phyloP scores from a whole-genome alignment of 495 filamentous ascomycete genomes.

The Neurospora intermedia region DNA sequence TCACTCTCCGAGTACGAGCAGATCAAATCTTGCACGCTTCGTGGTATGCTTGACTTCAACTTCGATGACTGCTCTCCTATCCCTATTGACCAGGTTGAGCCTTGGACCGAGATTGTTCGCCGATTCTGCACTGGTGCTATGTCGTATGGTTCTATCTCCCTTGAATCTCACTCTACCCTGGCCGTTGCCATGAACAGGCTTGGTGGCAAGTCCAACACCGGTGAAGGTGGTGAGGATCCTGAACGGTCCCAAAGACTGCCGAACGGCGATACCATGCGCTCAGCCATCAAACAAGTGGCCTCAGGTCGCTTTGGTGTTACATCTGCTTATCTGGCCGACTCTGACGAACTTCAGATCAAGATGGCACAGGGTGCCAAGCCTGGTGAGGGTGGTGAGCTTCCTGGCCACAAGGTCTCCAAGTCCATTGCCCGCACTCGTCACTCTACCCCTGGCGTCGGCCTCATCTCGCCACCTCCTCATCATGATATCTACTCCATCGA shows the following conservation, averaged over 20 bases:
- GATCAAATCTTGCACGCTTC: conserved; percentile 95
- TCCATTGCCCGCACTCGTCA: conserved; percentile 93
- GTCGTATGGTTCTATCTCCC: conserved; percentile 99
- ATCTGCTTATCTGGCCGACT: conserved; percentile 94
- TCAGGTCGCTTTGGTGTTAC: conserved; percentile 98
- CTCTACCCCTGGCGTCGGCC: conserved; percentile 95
- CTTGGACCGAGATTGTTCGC: conserved; percentile 97
- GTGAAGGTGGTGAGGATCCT: conserved; percentile 95
- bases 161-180: conserved; percentile 97
- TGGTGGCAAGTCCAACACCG: conserved; percentile 97
- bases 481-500: conserved; percentile 99
- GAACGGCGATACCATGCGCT: conserved; percentile 97
- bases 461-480: conserved; percentile 97
- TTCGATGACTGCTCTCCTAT: conserved; percentile 82
- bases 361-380: conserved; percentile 99
- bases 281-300: conserved; percentile 97
- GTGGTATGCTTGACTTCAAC: conserved; percentile 94
- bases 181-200: conserved; percentile 97
- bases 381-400: conserved; percentile 95
- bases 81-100: conserved; percentile 95
- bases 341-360: conserved; percentile 98
- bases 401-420: conserved; percentile 95
- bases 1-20: conserved; percentile 90
- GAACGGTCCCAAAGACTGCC: conserved; percentile 79
- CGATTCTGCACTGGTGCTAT: conserved; percentile 98